Conservation (phyloP, 768 basidiomycete species). For the Panellus pusillus region DNA sequence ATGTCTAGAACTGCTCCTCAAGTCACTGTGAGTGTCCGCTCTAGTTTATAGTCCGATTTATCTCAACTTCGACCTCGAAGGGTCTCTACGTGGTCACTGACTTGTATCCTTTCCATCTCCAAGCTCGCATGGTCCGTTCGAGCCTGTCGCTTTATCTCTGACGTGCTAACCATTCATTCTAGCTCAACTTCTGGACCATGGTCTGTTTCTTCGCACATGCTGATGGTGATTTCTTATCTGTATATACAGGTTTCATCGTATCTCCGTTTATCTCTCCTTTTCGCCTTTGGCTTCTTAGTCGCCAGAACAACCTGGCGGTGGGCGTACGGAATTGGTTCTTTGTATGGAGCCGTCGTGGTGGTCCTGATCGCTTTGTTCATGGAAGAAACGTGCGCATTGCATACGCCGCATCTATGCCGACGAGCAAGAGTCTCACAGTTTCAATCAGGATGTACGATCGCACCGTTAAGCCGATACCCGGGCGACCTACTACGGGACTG, state of each 20-base stretch:
- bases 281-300: constrained; percentile 67
- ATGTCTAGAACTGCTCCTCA: constrained; percentile 54
- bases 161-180: background rate
- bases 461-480: constrained; percentile 49
- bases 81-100: constrained; percentile 63
- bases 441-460: constrained; percentile 59
- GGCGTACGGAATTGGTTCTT: constrained; percentile 66
- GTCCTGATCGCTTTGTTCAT: constrained; percentile 57
- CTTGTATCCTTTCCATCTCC: constrained; percentile 67
- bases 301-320: constrained; percentile 61
- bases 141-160: background rate
- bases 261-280: constrained; percentile 66
- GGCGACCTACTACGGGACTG: constrained; percentile 39
- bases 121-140: constrained; percentile 56
- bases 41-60: background rate
- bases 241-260: constrained; percentile 48
- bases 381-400: constrained; percentile 59
- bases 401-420: background rate
- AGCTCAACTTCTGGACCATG: constrained; percentile 75
- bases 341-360: constrained; percentile 57
- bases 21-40: constrained; percentile 45
- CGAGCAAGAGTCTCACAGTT: too few relatives aligned
- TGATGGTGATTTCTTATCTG: too few relatives aligned
- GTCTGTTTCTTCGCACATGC: too few relatives aligned
- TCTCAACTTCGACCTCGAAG: constrained; percentile 26